Evolutionary conservation across 2,329 filamentous ascomycete genomes (phyloP), one percentile per base, ranked within the genome.

Genomic region (Colletotrichum kahawae): DNA sequence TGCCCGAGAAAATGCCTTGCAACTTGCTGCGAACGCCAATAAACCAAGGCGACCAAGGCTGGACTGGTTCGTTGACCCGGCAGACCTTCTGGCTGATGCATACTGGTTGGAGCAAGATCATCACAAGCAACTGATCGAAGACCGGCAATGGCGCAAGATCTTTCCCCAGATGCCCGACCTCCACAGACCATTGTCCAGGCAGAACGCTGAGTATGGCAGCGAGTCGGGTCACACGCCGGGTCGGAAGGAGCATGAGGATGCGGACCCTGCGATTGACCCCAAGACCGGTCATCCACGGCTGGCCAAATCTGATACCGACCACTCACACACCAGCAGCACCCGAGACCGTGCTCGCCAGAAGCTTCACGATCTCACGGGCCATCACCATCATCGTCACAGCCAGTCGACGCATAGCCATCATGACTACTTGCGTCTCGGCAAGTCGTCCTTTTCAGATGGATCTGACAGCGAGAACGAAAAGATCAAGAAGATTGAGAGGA

Each of bases 81-180:
- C 94, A 71, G 96, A 98, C 82, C 90, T 98, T 83, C 87, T 98
- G 62, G 96, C 96, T 6, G 97, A 99, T 85, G 89, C 94, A 2
- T 95, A 96, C 80, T 99, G 97, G 97, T 86, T 97, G 27, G 95
- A 98, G 82, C 92, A 96, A 79, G 91, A 90, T 36, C 88, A 93
- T 73, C 95, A 98, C 83, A 97, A 96, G 82, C 89, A 89, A 67
- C 87, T 95, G 33, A 93, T 98, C 56, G 94, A 98, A 81, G 94
- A 98, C 83, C 92, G 92, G 16, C 88, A 95, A 79, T 95, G 95
- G 80, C 90, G 91, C 63, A 93, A 90, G 72, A 91, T 98, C 16
- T 97, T 94, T 77, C 88, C 91, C 2, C 84, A 85, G 27, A 78
- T 79, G 7, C 78, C 78, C 1, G 78, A 78, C 8, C 43, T 79